A percentile compares a stretch with the other conserved stretches of the same genome.
phyloP scores from a whole-genome alignment of 805 yeast genomes.

The Maudiozyma turicensis region DNA sequence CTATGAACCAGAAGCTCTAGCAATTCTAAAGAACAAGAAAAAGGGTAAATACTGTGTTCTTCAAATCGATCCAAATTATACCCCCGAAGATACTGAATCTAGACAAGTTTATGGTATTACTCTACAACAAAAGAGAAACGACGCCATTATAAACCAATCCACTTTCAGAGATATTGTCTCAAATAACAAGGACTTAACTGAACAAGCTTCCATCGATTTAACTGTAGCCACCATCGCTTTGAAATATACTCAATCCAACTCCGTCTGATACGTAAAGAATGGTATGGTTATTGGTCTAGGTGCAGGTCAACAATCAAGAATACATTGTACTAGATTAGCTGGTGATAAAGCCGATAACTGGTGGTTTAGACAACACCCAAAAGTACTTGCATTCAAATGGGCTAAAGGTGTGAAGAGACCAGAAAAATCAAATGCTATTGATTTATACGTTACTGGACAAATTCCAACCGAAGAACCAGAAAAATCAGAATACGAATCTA shows the following conservation, averaged over 20 bases:
- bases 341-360: slow-evolving; percentile 99
- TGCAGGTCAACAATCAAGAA: slow-evolving; percentile 98
- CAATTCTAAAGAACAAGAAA: slow-evolving; percentile 79
- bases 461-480: slow-evolving; percentile 90
- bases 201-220: slow-evolving; percentile 86
- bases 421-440: slow-evolving; percentile 96
- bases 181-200: slow-evolving; percentile 72
- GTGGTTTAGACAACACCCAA: slow-evolving; percentile 99
- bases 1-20: slow-evolving; percentile 84
- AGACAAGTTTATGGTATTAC: slow-evolving; percentile 95
- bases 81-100: slow-evolving; percentile 70
- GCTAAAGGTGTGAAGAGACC: slow-evolving; percentile 98
- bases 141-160: slow-evolving; percentile 83
- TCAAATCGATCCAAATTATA: slow-evolving; percentile 89
- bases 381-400: slow-evolving; percentile 88
- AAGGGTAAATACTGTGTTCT: slow-evolving; percentile 93
- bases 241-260: slow-evolving; percentile 97
- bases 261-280: slow-evolving; percentile 94
- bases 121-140: slow-evolving; percentile 93
- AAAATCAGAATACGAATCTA: slow-evolving; percentile 81
- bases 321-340: slow-evolving; percentile 96
- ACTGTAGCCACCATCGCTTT: slow-evolving; percentile 95
- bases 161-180: slow-evolving; percentile 89
- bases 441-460: slow-evolving; percentile 82
- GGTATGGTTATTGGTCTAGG: slow-evolving; percentile 99